phyloP scores from a whole-genome alignment of 768 basidiomycete species.

The Leccinum subgranulosum region DNA sequence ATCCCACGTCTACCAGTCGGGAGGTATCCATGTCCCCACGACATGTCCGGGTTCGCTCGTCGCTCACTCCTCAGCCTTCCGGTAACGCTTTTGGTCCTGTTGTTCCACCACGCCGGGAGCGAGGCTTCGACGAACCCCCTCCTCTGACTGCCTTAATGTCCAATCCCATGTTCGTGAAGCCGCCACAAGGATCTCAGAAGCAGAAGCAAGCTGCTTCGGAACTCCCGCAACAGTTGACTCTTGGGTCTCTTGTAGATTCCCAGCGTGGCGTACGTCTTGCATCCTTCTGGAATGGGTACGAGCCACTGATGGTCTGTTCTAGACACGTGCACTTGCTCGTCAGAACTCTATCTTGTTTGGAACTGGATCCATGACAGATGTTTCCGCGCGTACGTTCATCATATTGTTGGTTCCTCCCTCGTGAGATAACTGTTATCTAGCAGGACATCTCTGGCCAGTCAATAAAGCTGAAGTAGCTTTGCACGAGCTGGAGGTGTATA shows the following conservation, averaged over 20 bases:
- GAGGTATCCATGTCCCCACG: conserved; percentile 46
- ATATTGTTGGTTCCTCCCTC: conserved; percentile 2
- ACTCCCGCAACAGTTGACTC: conserved; percentile 39
- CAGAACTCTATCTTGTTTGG: conserved; percentile 54
- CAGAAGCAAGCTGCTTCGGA: conserved; percentile 19
- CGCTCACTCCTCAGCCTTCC: conserved; percentile 67
- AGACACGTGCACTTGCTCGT: conserved; percentile 50
- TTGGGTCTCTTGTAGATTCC: conserved; percentile 58
- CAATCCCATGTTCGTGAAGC: conserved; percentile 69
- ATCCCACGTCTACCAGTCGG: conserved; percentile 30
- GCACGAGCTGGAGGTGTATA: conserved; percentile 73
- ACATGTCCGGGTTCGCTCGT: conserved; percentile 56
- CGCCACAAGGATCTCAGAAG: conserved; percentile 40
- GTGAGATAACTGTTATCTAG: conserved; percentile 16
- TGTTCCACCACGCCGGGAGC: conserved; percentile 35
- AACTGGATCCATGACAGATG: conserved; percentile 33
- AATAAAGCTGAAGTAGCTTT: conserved; percentile 65
- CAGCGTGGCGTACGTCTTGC: conserved; percentile 48
- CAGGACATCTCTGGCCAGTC: conserved; percentile 32
- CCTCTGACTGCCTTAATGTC: conserved; percentile 56
- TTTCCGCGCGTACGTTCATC: conserved; percentile 30
- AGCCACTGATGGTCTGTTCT: conserved; percentile 6
- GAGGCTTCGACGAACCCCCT: conserved; percentile 69
- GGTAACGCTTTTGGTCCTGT: conserved; percentile 41
- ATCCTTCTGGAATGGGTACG: neutral